Conservation (phyloP, 805 yeast genomes). For the Hanseniaspora guilliermondii region DNA sequence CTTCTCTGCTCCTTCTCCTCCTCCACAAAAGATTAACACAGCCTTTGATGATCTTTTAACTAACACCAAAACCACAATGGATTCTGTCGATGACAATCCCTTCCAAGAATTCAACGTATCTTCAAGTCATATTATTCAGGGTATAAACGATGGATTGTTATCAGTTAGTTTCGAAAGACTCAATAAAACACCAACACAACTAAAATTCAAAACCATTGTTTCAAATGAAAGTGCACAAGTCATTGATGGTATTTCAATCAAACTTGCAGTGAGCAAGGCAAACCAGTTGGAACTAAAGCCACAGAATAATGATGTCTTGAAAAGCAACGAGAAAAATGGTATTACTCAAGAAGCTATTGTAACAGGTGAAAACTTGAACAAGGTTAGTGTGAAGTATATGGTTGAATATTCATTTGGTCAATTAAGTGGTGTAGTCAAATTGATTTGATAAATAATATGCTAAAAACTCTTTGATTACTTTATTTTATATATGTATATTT, state of each 20-base stretch:
- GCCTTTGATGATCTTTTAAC: constrained; percentile 16
- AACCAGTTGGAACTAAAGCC: constrained; percentile 48
- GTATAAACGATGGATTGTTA: constrained; percentile 24
- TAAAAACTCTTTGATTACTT: too few relatives aligned
- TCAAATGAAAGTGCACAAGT: constrained; percentile 38
- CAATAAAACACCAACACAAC: constrained; percentile 29
- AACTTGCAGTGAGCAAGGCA: constrained; percentile 60
- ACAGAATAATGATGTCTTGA: constrained; percentile 45
- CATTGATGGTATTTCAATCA: constrained; percentile 42
- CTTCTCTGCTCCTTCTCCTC: constrained; percentile 17
- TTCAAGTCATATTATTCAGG: not conserved
- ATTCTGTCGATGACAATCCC: constrained; percentile 15
- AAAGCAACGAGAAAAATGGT: constrained; percentile 37
- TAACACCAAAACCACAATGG: constrained; percentile 16
- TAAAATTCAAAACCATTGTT: constrained; percentile 38
- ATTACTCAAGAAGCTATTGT: constrained; percentile 34
- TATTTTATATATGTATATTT: not conserved
- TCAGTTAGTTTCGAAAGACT: constrained; percentile 37
- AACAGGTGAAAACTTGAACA: not conserved
- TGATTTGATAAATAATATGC: not conserved
- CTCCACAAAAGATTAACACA: constrained; percentile 16
- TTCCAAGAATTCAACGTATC: constrained; percentile 17
- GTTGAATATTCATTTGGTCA: not conserved
- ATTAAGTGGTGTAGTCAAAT: constrained; percentile 2
- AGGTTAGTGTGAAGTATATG: constrained; percentile 23